A percentile compares a stretch with the other conserved stretches of the same genome.
These are phyloP conservation scores for Anthostomella pinea DNA, from an alignment of 2,329 filamentous ascomycete genomes.

Conservation along the genomic window DNA sequence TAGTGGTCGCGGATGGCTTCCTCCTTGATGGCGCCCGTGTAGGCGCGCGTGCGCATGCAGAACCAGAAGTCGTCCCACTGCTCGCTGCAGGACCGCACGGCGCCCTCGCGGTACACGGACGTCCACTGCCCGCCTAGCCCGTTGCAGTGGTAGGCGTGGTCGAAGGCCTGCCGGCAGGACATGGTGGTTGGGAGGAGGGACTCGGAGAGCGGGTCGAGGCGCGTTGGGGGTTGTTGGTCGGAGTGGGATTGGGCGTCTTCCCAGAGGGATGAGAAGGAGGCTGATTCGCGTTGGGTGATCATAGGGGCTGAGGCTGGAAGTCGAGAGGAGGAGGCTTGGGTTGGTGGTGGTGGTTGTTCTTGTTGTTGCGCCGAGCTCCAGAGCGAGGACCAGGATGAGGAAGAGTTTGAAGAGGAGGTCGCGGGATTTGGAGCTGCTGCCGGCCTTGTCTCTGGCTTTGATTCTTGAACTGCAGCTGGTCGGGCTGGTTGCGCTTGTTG, in stretches of 20 bases:
- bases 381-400: no score
- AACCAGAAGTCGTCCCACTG: slow-evolving; percentile 96
- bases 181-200: slow-evolving; percentile 76
- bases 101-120: slow-evolving; percentile 83
- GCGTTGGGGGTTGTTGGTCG: slow-evolving; percentile 7
- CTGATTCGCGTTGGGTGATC: no score
- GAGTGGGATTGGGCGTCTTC: slow-evolving; percentile 3
- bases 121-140: slow-evolving; percentile 89
- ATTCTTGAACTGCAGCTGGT: slow-evolving; percentile 13
- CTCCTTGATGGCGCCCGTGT: slow-evolving; percentile 57
- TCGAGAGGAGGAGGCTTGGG: slow-evolving; percentile 6
- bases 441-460: no score
- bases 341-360: slow-evolving; percentile 15
- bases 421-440: no score
- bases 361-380: no score
- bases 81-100: slow-evolving; percentile 72
- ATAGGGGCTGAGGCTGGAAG: slow-evolving; percentile 26
- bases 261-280: no score
- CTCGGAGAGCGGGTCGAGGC: slow-evolving; percentile 54
- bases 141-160: slow-evolving; percentile 91
- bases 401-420: slow-evolving; percentile 23
- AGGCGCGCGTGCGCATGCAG: slow-evolving; percentile 81
- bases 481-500: slow-evolving; percentile 10
- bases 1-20: slow-evolving; percentile 66
- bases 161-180: slow-evolving; percentile 88